Evolutionary conservation across 768 basidiomycete species (phyloP).

Genomic region (Lactarius vividus): DNA sequence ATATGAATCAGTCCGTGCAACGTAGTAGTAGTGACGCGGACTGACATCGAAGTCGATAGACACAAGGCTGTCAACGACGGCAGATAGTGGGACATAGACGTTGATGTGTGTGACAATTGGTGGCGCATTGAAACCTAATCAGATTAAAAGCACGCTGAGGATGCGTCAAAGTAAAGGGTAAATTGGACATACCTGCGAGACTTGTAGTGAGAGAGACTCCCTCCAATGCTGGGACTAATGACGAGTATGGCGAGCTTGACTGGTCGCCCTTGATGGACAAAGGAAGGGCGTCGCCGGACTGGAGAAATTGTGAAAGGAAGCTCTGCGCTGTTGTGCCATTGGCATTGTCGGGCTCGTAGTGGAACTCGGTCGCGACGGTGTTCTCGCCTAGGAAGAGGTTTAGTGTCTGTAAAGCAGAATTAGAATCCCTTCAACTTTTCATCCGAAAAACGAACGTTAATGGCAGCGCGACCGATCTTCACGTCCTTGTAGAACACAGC

Average conservation of each 20-base stretch:
- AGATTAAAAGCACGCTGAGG: constrained; percentile 1
- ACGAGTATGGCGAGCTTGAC: constrained; percentile 58
- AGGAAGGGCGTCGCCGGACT: constrained; percentile 45
- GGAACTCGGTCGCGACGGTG: constrained; percentile 55
- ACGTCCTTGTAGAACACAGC: constrained; percentile 56
- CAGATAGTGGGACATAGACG: constrained; percentile 50
- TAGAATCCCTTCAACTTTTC: constrained; percentile 1
- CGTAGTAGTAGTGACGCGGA: neutral
- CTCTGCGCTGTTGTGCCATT: constrained; percentile 65
- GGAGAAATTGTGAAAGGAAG: constrained; percentile 61
- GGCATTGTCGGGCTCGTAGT: constrained; percentile 59
- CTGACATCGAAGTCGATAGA: constrained; percentile 57
- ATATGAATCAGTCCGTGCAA: neutral
- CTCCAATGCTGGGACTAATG: constrained; percentile 53
- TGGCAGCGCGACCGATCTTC: constrained; percentile 56
- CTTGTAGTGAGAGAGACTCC: constrained; percentile 50
- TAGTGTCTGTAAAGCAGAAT: constrained; percentile 42
- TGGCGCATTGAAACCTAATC: constrained; percentile 47
- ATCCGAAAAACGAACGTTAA: constrained; percentile 43
- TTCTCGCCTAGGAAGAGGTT: constrained; percentile 59
- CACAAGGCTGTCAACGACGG: constrained; percentile 50
- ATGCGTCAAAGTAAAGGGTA: neutral
- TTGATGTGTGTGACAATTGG: constrained; percentile 56
- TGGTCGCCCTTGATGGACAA: constrained; percentile 59
- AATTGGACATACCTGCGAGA: constrained; percentile 41